Base-by-base conservation (phyloP, 2,329 filamentous ascomycete species). In the Dactylonectria estremocensis region DNA sequence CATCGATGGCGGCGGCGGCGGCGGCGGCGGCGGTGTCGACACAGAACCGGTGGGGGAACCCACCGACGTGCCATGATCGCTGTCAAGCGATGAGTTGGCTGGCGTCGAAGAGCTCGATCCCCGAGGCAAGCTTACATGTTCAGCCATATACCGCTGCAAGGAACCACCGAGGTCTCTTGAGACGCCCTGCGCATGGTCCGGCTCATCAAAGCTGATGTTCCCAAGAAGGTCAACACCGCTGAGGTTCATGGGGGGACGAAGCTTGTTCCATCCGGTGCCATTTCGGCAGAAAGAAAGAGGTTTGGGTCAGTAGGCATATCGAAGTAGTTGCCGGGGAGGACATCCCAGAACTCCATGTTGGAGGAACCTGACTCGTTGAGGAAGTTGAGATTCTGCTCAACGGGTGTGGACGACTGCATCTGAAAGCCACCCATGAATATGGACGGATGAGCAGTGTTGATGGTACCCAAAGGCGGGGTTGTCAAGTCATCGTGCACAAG, bases 341-440 rank as follows among this genome's bases (percentile, higher is more conserved):
- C 69, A 68, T 83, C 81, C 54, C 83, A 75, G 57, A 82, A 81
- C 48, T 79, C 77, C 28, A 81, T 60, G 67, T 77, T 77, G 16
- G 72, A 64, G 22, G 72, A 62, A 66, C 72, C 72, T 6, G 71
- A 40, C 16, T 76, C 69, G n/a, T 77, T 76, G 14, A 84, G 73
- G 65, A 84, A 81, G 28, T 76, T 78, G 7, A 84, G 70, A 54
- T 77, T 78, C 4, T 80, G 69, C 37, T 80, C 80, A 56, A 79
- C 70, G 3, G 69, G n/a, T 14, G 59, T 24, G 14, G 54, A 45
- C 18, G 69, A 52, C 22, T 69, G 55, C 22, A 58, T 20, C 37
- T 68, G 58, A 46, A 55, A 67, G 43, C 59, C 55, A 22, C 20
- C 49, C n/a, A 64, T 45, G 7, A 6, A 24, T 14, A 53, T 28